Evolutionary conservation across 495 filamentous ascomycete species (phyloP), one percentile per base, ranked within the genome.

Genomic region (Penicillium diatomitis): DNA sequence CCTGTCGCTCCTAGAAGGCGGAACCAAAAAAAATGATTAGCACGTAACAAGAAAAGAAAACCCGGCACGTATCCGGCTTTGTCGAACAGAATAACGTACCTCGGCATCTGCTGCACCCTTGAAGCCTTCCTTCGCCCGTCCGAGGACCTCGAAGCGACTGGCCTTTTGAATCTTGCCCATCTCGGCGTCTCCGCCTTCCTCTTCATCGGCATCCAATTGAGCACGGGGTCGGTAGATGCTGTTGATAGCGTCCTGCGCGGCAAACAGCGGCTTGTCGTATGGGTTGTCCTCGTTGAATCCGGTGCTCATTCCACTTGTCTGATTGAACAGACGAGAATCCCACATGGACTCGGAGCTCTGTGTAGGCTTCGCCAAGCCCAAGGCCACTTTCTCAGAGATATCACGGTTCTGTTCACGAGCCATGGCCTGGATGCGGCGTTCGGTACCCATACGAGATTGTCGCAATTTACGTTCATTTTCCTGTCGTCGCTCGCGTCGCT

Each of bases 261-360:
- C 90, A 65, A 99, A 99, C 11, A 99, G 71, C 44, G 94, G 92
- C 65, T 95, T 96, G 67, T 97, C 94, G 72, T 97, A 99, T 1
- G 82, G 82, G 57, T 99, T 89, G 63, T 99, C 94, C 65, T 99
- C 92, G 64, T 99, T 99, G 77, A 96, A 91, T 20, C 92, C 94
- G 32, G 78, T 63, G 54, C 84, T 81, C 68, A 99, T 92, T 8
- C 90, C 94, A 57, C 83, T 87, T 12, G 80, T 85, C 70, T 94
- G 89, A 67, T 96, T 96, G 70, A 99, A 99, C 37, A 99, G 69
- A 42, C 92, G 79, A 3, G 88, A 94, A 67, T 99, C 92, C 73
- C 88, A 99, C 92, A 96, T 97, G 20, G 86, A 76, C 65, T 97
- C 92, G 8, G 80, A 81, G 8, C 81, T 85, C 65, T 88, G 83